phyloP scores from a whole-genome alignment of 2,329 filamentous ascomycete species.

The Annulohypoxylon truncatum region DNA sequence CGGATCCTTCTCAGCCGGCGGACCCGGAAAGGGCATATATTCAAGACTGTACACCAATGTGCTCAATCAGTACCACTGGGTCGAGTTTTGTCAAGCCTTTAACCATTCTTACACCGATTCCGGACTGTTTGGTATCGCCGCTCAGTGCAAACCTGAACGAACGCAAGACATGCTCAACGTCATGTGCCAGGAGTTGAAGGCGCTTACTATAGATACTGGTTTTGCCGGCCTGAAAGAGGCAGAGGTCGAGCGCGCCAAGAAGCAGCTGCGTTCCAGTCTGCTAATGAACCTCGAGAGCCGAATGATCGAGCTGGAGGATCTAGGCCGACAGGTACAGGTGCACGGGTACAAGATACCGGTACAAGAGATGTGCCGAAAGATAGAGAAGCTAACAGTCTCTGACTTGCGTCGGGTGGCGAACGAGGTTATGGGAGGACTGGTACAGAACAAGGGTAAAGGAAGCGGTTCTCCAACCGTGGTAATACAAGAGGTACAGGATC shows the following conservation, averaged over 20 bases:
- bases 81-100: conserved; percentile 94
- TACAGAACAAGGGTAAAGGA: conserved; percentile 79
- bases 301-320: conserved; percentile 97
- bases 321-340: conserved; percentile 96
- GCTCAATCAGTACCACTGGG: conserved; percentile 96
- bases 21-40: conserved; percentile 99
- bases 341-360: conserved; percentile 93
- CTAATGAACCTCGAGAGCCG: conserved; percentile 98
- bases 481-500: conserved; percentile 86
- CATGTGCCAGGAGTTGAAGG: conserved; percentile 89
- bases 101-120: conserved; percentile 98
- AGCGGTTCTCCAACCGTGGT: conserved; percentile 94
- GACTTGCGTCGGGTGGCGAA: conserved; percentile 86
- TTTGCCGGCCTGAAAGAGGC: conserved; percentile 76
- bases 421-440: conserved; percentile 79
- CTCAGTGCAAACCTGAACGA: conserved; percentile 82
- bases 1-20: conserved; percentile 95
- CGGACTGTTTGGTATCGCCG: conserved; percentile 93
- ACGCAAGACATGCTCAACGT: conserved; percentile 90
- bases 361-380: conserved; percentile 89
- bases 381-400: conserved; percentile 81
- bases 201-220: conserved; percentile 80
- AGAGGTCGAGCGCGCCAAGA: conserved; percentile 95
- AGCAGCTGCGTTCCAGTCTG: conserved; percentile 88
- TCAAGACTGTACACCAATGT: conserved; percentile 97